A percentile compares a stretch with the other conserved stretches of the same genome.
Conservation (phyloP, 257 asterid species). For the Nicotiana paniculata region DNA sequence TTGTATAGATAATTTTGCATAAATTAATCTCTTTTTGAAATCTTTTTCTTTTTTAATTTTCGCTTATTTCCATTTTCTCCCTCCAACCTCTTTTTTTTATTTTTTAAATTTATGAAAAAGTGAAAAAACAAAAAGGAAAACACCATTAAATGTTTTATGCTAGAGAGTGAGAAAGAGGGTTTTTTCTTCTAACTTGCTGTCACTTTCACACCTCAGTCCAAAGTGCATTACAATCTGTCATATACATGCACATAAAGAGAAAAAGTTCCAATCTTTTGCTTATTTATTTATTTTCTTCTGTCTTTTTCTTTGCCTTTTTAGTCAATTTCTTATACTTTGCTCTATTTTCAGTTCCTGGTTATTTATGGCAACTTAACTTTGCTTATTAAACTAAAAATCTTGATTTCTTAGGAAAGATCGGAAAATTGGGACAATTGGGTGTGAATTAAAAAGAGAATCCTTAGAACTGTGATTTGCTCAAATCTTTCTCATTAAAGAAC, state of each 20-base stretch:
- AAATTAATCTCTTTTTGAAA: too few species aligned
- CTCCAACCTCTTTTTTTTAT: not conserved
- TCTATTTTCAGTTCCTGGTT: not conserved
- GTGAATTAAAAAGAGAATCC: not conserved
- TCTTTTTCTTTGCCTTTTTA: not conserved
- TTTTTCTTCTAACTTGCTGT: not conserved
- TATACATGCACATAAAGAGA: not conserved
- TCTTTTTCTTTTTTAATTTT: too few species aligned
- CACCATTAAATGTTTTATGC: not conserved
- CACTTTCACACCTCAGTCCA: not conserved
- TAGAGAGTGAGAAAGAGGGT: not conserved
- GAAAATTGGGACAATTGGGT: conserved; percentile 1
- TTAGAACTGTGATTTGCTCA: conserved; percentile 3
- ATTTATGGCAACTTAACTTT: conserved; percentile 16
- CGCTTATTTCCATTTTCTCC: not conserved
- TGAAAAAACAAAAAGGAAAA: not conserved
- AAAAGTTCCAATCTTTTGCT: not conserved
- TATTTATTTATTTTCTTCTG: not conserved
- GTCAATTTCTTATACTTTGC: not conserved
- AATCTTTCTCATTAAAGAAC: not conserved
- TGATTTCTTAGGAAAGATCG: not conserved
- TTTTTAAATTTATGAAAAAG: not conserved
- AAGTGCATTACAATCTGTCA: conserved; percentile 10
- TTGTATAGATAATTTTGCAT: too few species aligned
- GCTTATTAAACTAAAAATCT: conserved; percentile 19